These are phyloP conservation scores for Meyerozyma carpophila DNA, from an alignment of 1,139 yeast species.

Conservation along the genomic window DNA sequence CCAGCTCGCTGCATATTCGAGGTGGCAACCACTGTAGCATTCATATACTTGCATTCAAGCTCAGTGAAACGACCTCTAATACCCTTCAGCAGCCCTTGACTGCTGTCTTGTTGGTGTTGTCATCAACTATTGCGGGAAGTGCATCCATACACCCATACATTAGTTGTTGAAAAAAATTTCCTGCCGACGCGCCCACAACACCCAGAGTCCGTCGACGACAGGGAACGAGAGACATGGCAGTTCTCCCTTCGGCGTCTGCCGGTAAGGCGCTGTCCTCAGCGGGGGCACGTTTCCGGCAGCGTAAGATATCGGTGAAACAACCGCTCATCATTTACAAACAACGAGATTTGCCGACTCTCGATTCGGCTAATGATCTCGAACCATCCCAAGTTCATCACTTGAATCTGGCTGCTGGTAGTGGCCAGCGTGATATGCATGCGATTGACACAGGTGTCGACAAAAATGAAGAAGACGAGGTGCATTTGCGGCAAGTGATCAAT, in stretches of 20 bases:
- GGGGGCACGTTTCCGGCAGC: slow-evolving; percentile 78
- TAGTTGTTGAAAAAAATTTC: neutral
- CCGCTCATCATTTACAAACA: slow-evolving; percentile 77
- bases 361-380: slow-evolving; percentile 40
- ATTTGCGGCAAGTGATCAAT: slow-evolving; percentile 83
- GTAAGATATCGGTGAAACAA: slow-evolving; percentile 88
- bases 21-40: neutral
- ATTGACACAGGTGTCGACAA: slow-evolving; percentile 98
- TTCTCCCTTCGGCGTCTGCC: slow-evolving; percentile 1
- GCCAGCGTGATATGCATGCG: slow-evolving; percentile 84
- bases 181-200: neutral
- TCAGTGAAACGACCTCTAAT: neutral
- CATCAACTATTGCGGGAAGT: neutral
- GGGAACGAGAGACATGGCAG: neutral
- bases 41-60: neutral
- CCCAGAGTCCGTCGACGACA: neutral
- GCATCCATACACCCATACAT: slow-evolving; percentile 1
- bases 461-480: slow-evolving; percentile 96
- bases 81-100: neutral
- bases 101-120: neutral
- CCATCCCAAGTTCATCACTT: slow-evolving; percentile 43
- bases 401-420: slow-evolving; percentile 20
- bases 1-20: neutral
- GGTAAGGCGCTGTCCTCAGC: slow-evolving; percentile 1
- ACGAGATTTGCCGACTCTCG: slow-evolving; percentile 74